Conservation (phyloP, 78 protist genomes). For the Polysphondylium violaceum region DNA sequence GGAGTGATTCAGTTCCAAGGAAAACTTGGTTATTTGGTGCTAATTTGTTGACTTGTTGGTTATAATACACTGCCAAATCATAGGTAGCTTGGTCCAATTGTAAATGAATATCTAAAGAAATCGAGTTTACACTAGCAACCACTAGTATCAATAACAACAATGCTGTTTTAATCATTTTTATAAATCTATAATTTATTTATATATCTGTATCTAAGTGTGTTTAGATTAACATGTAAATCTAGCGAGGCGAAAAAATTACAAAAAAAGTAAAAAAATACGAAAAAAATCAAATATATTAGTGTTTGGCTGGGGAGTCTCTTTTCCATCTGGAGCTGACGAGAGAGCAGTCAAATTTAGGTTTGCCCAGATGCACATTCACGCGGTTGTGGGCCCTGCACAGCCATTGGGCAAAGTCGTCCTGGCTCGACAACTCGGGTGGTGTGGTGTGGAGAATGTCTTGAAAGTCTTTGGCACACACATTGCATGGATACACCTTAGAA, state of each 20-base stretch:
- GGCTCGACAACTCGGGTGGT: slow-evolving; percentile 53
- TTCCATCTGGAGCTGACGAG: slow-evolving; percentile 66
- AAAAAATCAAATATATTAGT: too few relatives aligned
- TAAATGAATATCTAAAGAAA: slow-evolving; percentile 56
- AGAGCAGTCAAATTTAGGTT: slow-evolving; percentile 73
- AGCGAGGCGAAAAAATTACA: too few relatives aligned
- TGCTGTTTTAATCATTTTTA: too few relatives aligned
- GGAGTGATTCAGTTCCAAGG: slow-evolving; percentile 36
- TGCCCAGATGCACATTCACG: slow-evolving; percentile 65
- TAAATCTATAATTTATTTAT: too few relatives aligned
- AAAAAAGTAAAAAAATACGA: too few relatives aligned
- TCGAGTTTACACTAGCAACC: not conserved
- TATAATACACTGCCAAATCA: slow-evolving; percentile 23
- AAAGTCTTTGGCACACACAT: slow-evolving; percentile 81
- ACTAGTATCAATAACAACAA: too few relatives aligned
- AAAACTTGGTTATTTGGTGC: slow-evolving; percentile 66
- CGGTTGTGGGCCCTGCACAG: slow-evolving; percentile 75
- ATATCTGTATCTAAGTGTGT: too few relatives aligned
- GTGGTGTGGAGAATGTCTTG: slow-evolving; percentile 26
- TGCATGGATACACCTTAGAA: slow-evolving; percentile 81
- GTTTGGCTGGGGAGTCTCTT: too few relatives aligned
- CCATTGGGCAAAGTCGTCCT: slow-evolving; percentile 60
- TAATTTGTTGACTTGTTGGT: slow-evolving; percentile 1
- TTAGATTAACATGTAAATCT: too few relatives aligned
- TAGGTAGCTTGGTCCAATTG: slow-evolving; percentile 28